Evolutionary conservation across 1,284 basidiomycete species (phyloP), one percentile per base, ranked within the genome.

Genomic region (Thecaphora thlaspeos): DNA sequence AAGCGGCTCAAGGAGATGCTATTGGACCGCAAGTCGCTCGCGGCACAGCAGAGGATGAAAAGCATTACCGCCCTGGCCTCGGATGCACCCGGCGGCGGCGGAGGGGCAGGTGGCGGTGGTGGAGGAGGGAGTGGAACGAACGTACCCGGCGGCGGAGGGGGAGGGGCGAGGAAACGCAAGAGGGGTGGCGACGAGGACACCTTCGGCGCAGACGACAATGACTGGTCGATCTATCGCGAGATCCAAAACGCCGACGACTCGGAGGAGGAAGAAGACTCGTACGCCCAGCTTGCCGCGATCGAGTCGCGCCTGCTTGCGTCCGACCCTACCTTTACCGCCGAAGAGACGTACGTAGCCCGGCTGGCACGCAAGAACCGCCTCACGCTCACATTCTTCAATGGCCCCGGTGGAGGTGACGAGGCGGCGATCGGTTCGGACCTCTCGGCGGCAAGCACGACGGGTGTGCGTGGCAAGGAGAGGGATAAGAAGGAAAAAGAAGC

Each of bases 151-250:
- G 34, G 14, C 12, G 37, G 21, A 11, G 43, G n/a, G n/a, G n/a
- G 41, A 0, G 11, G 26, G 7, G 32, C 32, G 4, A 22, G 64
- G 4, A 67, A 70, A 23, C 57, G 70, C 21, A 73, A 73, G 46
- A 64, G 70, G 21, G 70, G 70, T 12, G 68, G 66, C n/a, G 62
- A 63, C 28, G 92, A 97, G 81, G 95, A 98, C 70, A 88, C 84
- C 76, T 99, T 98, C 72, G 93, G 95, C 1, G 88, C 87, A 26
- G 88, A 97, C 67, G 94, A 98, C 73, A 90, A 88, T 17, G 94
- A 98, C 78, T 98, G 95, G 94, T 88, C 88, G 0, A 92, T 98
- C 46, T 98, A 98, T 77, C 89, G 94, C 53, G 93, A 96, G 80
- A 94, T 99, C 54, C 90, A 90, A 68, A 87, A 84, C 2, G 86